Conservation (phyloP, 495 filamentous ascomycete genomes). For the Clavariopsis aquatica region DNA sequence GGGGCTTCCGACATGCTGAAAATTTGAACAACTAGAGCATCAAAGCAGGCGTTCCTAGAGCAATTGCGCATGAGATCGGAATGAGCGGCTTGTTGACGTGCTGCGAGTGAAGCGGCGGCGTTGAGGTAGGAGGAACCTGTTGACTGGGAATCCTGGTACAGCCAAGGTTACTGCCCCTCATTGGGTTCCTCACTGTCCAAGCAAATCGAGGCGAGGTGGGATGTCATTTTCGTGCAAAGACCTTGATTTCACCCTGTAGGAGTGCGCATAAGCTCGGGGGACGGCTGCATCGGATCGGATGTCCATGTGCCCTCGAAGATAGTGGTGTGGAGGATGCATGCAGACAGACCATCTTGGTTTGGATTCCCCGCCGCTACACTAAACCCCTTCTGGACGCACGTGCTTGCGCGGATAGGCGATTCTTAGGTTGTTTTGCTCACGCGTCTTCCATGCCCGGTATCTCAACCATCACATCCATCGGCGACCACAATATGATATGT, state of each 20-base stretch:
- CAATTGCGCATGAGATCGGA: constrained; percentile 3
- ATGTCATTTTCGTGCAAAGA: constrained; percentile 1
- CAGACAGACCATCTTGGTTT: constrained; percentile 20
- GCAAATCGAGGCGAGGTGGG: constrained; percentile 7
- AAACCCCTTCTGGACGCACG: constrained; percentile 5
- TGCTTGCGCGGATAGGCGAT: neutral
- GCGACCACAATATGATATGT: constrained; percentile 52
- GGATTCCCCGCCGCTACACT: neutral
- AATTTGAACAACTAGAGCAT: constrained; percentile 2
- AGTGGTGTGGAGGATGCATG: constrained; percentile 16
- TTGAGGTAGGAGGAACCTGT: constrained; percentile 28
- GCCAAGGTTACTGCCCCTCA: constrained; percentile 13
- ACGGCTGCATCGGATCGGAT: constrained; percentile 29
- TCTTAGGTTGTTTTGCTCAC: neutral
- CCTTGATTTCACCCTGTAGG: constrained; percentile 30
- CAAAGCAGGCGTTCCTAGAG: constrained; percentile 14
- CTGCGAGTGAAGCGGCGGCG: constrained; percentile 18
- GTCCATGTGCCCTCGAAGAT: neutral
- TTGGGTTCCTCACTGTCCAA: constrained; percentile 6
- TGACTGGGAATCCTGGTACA: too few relatives aligned
- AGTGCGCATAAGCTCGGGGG: neutral
- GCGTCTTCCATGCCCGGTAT: neutral
- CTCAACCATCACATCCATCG: neutral
- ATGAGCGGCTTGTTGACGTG: neutral
- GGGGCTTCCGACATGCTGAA: neutral